Base-by-base conservation (phyloP, 768 basidiomycete genomes). In the Tricholoma sp. region DNA sequence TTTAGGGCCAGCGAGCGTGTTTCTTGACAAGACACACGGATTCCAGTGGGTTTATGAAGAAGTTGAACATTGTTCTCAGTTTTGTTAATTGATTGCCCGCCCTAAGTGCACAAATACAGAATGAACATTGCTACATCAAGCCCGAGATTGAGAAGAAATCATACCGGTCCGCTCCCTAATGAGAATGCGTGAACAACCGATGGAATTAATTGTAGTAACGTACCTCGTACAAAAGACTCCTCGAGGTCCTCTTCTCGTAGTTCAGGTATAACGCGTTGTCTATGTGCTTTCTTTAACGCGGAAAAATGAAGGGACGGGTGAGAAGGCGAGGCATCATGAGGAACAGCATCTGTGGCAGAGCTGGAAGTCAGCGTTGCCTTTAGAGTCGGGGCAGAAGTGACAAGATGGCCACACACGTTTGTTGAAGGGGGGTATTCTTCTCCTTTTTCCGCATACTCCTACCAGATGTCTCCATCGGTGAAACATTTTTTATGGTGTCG, bases 71-170 rank as follows among this genome's bases (percentile, higher is more conserved):
- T 89, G 71, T 94, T 86, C 76, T 88, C 82, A 58, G 91, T 93
- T 76, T 97, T 98, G 78, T 98, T 96, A 68, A 96, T 86, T 24
- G 92, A 94, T 78, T 98, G 94, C n/a, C 94, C 94, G 27, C 94
- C 94, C 80, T 81, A 64, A 27, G 45, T 32, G 66, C 32, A 63
- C 56, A 49, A 66, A 64, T 60, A 66, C 62, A 64, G 67, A 64
- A 63, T 63, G 57, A 63, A 67, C 54, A 57, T 50, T 34, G 56
- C 59, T 59, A 59, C 64, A 50, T 64, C 62, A 58, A 54, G 58
- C 32, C 18, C 50, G 39, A 43, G 45, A 11, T 34, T 43, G 56
- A 57, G 55, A 57, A 56, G 57, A 31, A 14, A 63, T 74, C 78
- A 66, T 76, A 80, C 79, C 59, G 94, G 93, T 16, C 93, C 94